Percentiles rank a stretch among this genome's conserved stretches.
phyloP scores from a whole-genome alignment of 2,329 filamentous ascomycete genomes.

The Clarireedia homoeocarpa region DNA sequence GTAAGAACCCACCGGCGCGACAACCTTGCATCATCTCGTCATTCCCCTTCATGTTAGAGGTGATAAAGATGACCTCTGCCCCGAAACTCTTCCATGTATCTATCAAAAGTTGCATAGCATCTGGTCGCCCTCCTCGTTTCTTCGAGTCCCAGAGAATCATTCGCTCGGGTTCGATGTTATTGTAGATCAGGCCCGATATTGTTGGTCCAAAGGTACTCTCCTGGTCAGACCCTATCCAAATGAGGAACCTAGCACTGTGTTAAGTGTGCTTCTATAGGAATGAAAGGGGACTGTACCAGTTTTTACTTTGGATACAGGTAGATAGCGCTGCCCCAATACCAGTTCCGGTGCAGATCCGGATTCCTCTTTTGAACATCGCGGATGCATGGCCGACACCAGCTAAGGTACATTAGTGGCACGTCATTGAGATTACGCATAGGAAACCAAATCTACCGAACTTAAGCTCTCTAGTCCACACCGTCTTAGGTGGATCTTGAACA shows the following conservation, averaged over 20 bases:
- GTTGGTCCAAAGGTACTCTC: constrained; percentile 36
- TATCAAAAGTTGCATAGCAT: constrained; percentile 33
- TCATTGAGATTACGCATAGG: background rate
- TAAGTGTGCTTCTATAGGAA: constrained; percentile 1
- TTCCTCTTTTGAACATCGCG: constrained; percentile 36
- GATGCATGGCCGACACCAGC: constrained; percentile 36
- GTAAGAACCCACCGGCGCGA: constrained; percentile 28
- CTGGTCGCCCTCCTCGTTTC: constrained; percentile 34
- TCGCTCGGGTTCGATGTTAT: constrained; percentile 34
- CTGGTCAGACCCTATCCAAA: constrained; percentile 37
- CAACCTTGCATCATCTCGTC: constrained; percentile 38
- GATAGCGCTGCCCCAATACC: constrained; percentile 36
- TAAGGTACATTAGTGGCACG: constrained; percentile 19
- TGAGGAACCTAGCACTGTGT: constrained; percentile 31
- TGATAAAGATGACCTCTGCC: constrained; percentile 38
- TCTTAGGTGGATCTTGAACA: constrained; percentile 34
- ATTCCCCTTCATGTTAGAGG: constrained; percentile 35
- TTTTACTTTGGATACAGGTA: constrained; percentile 34
- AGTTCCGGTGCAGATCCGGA: constrained; percentile 35
- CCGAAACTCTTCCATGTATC: constrained; percentile 34
- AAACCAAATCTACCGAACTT: constrained; percentile 31
- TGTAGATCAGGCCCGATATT: constrained; percentile 32
- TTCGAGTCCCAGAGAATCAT: constrained; percentile 38
- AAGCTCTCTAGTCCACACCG: constrained; percentile 34
- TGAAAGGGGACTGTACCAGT: constrained; percentile 26